Conservation (phyloP, 441 rosid genomes). For the Gossypium aridum region DNA sequence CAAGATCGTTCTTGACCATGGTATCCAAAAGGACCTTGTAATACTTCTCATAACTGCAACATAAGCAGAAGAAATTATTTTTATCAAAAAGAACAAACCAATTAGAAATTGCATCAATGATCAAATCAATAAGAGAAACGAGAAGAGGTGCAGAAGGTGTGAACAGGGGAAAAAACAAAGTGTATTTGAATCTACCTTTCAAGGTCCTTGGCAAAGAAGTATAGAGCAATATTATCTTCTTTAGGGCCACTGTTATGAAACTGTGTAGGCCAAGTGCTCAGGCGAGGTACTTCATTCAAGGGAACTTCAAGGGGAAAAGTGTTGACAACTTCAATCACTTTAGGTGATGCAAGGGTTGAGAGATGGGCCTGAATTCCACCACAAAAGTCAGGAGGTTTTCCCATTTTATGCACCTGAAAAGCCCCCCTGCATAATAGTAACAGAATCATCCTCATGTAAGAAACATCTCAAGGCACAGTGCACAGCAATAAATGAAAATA, state of each 20-base stretch:
- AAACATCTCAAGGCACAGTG: constrained; percentile 11
- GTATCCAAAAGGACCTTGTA: constrained; percentile 74
- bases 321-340: constrained; percentile 72
- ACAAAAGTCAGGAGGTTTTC: constrained; percentile 38
- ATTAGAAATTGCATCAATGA: not conserved
- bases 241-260: constrained; percentile 64
- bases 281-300: constrained; percentile 76
- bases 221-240: constrained; percentile 92
- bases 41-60: constrained; percentile 69
- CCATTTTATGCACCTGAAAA: constrained; percentile 60
- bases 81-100: not conserved
- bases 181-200: constrained; percentile 47
- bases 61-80: constrained; percentile 15
- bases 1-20: constrained; percentile 82
- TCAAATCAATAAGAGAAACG: constrained; percentile 2
- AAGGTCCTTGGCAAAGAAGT: constrained; percentile 88
- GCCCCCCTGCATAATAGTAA: constrained; percentile 51
- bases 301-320: constrained; percentile 52
- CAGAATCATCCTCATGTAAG: constrained; percentile 8
- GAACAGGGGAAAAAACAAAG: not conserved
- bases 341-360: constrained; percentile 77
- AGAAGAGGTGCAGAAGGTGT: not conserved
- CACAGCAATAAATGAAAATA: not conserved
- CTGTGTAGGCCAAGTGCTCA: constrained; percentile 78
- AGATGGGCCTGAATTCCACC: constrained; percentile 92